Percentiles rank a stretch among this genome's conserved stretches.
These are phyloP conservation scores for Neonectria magnoliae DNA, from an alignment of 2,329 filamentous ascomycete genomes.

Conservation along the genomic window DNA sequence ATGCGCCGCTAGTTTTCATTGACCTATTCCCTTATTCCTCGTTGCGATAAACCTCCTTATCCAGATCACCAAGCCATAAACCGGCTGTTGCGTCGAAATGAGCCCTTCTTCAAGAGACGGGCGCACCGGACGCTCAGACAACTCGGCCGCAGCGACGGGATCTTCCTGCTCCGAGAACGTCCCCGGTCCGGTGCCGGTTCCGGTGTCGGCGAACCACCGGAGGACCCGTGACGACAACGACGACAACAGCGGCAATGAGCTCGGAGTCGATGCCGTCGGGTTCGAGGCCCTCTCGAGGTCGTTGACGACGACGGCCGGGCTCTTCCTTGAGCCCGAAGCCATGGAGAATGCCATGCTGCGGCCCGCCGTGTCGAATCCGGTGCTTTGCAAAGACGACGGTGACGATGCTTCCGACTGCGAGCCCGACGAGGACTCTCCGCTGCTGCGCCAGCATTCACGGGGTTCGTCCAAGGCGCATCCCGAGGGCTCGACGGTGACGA, in stretches of 20 bases:
- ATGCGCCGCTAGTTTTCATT: background rate
- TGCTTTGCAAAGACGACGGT: slow-evolving; percentile 27
- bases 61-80: background rate
- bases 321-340: slow-evolving; percentile 55
- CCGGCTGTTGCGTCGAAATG: background rate
- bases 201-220: slow-evolving; percentile 31
- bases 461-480: slow-evolving; percentile 31
- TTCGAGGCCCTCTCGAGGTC: slow-evolving; percentile 52
- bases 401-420: slow-evolving; percentile 18
- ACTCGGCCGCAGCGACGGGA: background rate
- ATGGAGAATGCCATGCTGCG: slow-evolving; percentile 53
- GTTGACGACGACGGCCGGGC: slow-evolving; percentile 50
- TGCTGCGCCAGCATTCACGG: slow-evolving; percentile 32
- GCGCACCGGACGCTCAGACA: slow-evolving; percentile 1
- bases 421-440: slow-evolving; percentile 40
- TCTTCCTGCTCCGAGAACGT: background rate
- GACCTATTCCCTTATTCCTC: background rate
- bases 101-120: slow-evolving; percentile 17
- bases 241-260: slow-evolving; percentile 25
- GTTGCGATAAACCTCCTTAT: background rate
- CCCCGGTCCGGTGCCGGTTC: slow-evolving; percentile 33
- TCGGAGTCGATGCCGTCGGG: slow-evolving; percentile 30
- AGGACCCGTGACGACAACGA: slow-evolving; percentile 5
- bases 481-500: slow-evolving; percentile 22
- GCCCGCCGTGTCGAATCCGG: slow-evolving; percentile 31